Base-by-base conservation (phyloP, 345 rosid genomes). In the Lagerstroemia speciosa region DNA sequence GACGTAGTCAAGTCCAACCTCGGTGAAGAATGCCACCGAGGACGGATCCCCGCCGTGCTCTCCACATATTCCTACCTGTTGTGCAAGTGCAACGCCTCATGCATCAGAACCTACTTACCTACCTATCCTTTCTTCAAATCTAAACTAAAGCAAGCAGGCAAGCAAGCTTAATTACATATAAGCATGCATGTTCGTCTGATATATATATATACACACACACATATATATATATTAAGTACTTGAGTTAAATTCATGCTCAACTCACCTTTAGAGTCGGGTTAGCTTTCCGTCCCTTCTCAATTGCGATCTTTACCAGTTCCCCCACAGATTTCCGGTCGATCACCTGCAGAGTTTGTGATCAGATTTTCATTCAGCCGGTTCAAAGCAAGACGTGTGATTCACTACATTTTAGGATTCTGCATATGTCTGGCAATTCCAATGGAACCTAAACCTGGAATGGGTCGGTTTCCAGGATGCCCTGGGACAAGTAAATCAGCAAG, bases 1-100 rank as follows among this genome's bases (percentile, higher is more conserved):
- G 68, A 93, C 97, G 57, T 93, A 91, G 73, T 93, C 97, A 62
- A 93, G 82, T 75, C 98, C 98, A 26, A 76, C 89, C 74, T 89
- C 81, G 53, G 88, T 85, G 67, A 93, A 91, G 83, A 93, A 91
- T 34, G 84, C 93, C 1, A 93, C 96, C 19, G 97, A 91, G 1
- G 92, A 82, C 38, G 98, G 96, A 74, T 93, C 98, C 64, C 98
- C 98, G 2, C 98, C 94, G 40, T 93, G 98, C 87, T 93, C 98
- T 70, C 97, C 97, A 61, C 97, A 93, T 53, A 93, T 79, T 26
- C 98, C 96, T 67, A 92, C 87, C 98, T 89, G 80, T n/a, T n/a
- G n/a, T n/a, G n/a, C n/a, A n/a, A n/a, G n/a, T n/a, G n/a, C n/a
- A n/a, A n/a, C n/a, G n/a, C n/a, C n/a, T 46, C n/a, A 43, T n/a